phyloP scores from a whole-genome alignment of 1,284 basidiomycete genomes.

The Gymnopus androsaceus region DNA sequence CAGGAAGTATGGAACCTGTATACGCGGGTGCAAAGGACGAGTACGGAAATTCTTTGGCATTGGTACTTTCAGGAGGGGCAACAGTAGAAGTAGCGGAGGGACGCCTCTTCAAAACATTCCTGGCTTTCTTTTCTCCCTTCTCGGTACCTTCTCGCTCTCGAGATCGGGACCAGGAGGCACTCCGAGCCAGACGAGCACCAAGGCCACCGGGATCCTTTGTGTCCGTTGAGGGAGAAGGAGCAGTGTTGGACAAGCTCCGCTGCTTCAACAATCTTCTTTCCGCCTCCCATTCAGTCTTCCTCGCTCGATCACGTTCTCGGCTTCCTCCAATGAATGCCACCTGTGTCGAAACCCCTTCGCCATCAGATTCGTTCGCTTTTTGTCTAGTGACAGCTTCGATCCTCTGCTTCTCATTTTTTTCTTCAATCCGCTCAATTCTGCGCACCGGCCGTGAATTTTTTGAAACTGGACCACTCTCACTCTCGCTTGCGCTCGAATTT shows the following conservation, averaged over 20 bases:
- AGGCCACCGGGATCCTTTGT: neutral
- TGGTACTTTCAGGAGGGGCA: neutral
- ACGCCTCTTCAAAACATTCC: slow-evolving; percentile 50
- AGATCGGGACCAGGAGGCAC: slow-evolving; percentile 11
- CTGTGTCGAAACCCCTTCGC: neutral
- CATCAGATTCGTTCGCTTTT: slow-evolving; percentile 2
- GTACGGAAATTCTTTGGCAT: slow-evolving; percentile 3
- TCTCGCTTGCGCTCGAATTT: slow-evolving; percentile 11
- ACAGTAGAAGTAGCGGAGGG: slow-evolving; percentile 32
- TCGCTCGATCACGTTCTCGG: slow-evolving; percentile 8
- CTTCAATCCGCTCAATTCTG: slow-evolving; percentile 3
- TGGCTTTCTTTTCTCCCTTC: slow-evolving; percentile 25
- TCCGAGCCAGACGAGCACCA: slow-evolving; percentile 3
- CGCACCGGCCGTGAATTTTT: neutral
- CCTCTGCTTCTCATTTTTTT: slow-evolving; percentile 7
- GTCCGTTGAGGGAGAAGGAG: neutral
- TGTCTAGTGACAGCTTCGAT: neutral
- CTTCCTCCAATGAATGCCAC: neutral
- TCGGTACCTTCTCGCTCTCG: slow-evolving; percentile 10
- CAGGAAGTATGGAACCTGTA: slow-evolving; percentile 3
- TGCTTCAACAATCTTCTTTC: slow-evolving; percentile 6
- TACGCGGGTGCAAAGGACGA: slow-evolving; percentile 9
- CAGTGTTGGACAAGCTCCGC: neutral
- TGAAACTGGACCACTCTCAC: neutral
- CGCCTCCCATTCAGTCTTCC: slow-evolving; percentile 7